Evolutionary conservation across 129 eudicot species (phyloP), one percentile per base, ranked within the genome.

Genomic region (Kitagawia praeruptora): DNA sequence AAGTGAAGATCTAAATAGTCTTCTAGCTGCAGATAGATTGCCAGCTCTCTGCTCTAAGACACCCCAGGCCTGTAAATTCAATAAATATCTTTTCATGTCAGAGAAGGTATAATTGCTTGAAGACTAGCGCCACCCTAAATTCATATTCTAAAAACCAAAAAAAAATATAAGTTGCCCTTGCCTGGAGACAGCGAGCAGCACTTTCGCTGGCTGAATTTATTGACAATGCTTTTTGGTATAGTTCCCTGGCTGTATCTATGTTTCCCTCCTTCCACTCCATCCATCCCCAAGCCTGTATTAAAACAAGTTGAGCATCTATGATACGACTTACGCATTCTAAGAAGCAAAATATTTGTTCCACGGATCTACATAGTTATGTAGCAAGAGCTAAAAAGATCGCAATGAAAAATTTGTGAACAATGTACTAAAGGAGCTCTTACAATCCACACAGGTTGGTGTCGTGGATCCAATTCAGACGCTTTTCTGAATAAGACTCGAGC

Each of bases 251-350:
- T n/a, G 84, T 89, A 39, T 77, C 74, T 75, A 87, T 77, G 85
- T 92, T 92, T n/a, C 97, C 99, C 85, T 95, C 97, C 77, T 92
- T 95, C 99, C 99, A 95, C 75, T 95, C 99, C 97, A 92, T 92
- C 99, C 97, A 95, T 56, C 99, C 99, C 99, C 99, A 95, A 63
- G 97, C 99, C 99, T 95, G 87, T 77, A 78, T 74, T 73, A 58
- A 18, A 48, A 41, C 75, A 78, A 42, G 51, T 63, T 75, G 38
- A 70, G 77, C 73, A 34, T 79, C 81, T 67, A 42, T 61, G 45
- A 64, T 12, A 61, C 12, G 45, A 58, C 69, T 56, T 75, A 34
- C 2, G 70, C 31, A 46, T 4, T 23, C 34, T 3, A 70, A 31
- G 8, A 69, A 44, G 42, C 16, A 41, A 48, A 73, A 19, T 27